phyloP scores from a whole-genome alignment of 257 asterid species.

The Buddleja alternifolia region DNA sequence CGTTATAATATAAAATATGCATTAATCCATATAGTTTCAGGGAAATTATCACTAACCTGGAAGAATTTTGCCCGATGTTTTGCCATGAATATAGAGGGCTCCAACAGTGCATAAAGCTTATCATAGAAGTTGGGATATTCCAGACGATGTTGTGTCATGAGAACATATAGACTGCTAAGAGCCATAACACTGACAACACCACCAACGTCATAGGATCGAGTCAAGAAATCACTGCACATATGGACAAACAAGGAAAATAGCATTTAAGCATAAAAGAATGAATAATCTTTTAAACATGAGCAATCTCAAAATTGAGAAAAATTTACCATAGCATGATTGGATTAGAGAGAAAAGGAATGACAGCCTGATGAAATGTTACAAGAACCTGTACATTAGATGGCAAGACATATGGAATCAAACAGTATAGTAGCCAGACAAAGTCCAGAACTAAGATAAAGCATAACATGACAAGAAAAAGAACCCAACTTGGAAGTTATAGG shows the following conservation, averaged over 20 bases:
- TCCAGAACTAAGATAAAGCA: slow-evolving; percentile 8
- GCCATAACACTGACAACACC: slow-evolving; percentile 98
- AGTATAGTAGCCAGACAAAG: not conserved
- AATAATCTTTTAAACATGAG: slow-evolving; percentile 20
- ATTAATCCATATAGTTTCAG: slow-evolving; percentile 1
- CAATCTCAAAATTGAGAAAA: slow-evolving; percentile 24
- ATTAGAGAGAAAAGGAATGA: slow-evolving; percentile 79
- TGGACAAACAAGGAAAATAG: slow-evolving; percentile 16
- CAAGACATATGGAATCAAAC: slow-evolving; percentile 16
- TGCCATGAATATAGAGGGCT: slow-evolving; percentile 86
- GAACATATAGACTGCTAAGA: slow-evolving; percentile 82
- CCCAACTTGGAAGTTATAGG: not conserved
- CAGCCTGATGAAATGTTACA: slow-evolving; percentile 69
- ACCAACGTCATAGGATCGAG: slow-evolving; percentile 90
- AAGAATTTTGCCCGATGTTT: slow-evolving; percentile 88
- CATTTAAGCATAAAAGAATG: slow-evolving; percentile 11
- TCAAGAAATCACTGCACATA: slow-evolving; percentile 88
- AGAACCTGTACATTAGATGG: slow-evolving; percentile 64
- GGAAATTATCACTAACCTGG: slow-evolving; percentile 47
- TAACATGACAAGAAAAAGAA: not conserved
- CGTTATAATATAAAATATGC: not conserved
- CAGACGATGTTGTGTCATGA: slow-evolving; percentile 94
- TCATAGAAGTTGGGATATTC: slow-evolving; percentile 92
- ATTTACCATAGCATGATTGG: slow-evolving; percentile 85
- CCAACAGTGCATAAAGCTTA: slow-evolving; percentile 85